phyloP scores from a whole-genome alignment of 2,329 filamentous ascomycete species.

The Xylariaceae sp. region DNA sequence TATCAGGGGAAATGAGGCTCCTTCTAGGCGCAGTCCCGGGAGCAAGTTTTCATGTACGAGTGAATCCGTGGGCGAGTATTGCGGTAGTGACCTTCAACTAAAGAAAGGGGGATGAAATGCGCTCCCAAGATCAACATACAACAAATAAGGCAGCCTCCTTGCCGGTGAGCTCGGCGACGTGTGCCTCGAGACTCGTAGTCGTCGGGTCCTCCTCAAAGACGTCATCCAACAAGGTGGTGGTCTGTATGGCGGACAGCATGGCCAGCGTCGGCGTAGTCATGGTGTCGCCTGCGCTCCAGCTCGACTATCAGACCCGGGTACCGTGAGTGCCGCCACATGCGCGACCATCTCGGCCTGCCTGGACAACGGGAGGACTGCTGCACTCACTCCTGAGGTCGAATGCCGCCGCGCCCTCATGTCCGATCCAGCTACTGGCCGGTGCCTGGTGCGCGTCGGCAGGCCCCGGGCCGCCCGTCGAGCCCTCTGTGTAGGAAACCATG shows the following conservation, averaged over 20 bases:
- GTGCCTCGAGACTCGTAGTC: constrained; percentile 58
- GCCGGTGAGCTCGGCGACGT: constrained; percentile 56
- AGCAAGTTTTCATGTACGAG: too few relatives aligned
- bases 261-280: constrained; percentile 61
- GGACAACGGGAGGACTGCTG: neutral
- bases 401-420: constrained; percentile 22
- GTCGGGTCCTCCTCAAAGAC: constrained; percentile 66
- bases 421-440: constrained; percentile 21
- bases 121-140: too few relatives aligned
- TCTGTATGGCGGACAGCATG: constrained; percentile 65
- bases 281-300: constrained; percentile 62
- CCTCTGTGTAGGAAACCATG: too few relatives aligned
- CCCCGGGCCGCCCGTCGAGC: too few relatives aligned
- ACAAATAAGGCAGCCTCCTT: constrained; percentile 65
- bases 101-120: too few relatives aligned
- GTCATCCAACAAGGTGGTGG: constrained; percentile 67
- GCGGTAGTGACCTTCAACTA: too few relatives aligned
- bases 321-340: too few relatives aligned
- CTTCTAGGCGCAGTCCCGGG: too few relatives aligned
- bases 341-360: too few relatives aligned
- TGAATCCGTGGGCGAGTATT: too few relatives aligned
- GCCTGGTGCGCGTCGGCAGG: too few relatives aligned
- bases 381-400: constrained; percentile 25
- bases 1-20: neutral
- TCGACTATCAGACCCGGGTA: too few relatives aligned